phyloP scores from a whole-genome alignment of 192 early-diverging fungal species.

The Coemansia sp. region DNA sequence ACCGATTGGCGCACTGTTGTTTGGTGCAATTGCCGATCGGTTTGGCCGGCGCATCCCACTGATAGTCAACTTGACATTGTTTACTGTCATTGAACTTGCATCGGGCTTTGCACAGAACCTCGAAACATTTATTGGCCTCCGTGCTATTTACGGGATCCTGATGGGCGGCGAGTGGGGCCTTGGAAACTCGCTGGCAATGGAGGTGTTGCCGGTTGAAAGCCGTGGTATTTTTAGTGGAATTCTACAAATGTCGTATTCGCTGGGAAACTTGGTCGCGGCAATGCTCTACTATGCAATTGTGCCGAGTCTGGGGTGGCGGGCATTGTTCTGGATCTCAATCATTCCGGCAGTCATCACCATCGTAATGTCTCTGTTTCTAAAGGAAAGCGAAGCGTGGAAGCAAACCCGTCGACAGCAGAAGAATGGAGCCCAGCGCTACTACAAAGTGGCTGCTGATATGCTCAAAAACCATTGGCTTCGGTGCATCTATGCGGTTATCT shows the following conservation, averaged over 20 bases:
- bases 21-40: slow-evolving; percentile 66
- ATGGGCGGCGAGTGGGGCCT: slow-evolving; percentile 80
- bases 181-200: slow-evolving; percentile 70
- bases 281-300: slow-evolving; percentile 60
- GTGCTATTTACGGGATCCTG: slow-evolving; percentile 58
- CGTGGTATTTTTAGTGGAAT: slow-evolving; percentile 76
- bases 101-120: slow-evolving; percentile 67
- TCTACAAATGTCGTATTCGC: slow-evolving; percentile 70
- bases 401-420: slow-evolving; percentile 33
- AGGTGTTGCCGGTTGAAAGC: slow-evolving; percentile 63
- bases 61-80: slow-evolving; percentile 65
- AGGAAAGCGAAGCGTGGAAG: slow-evolving; percentile 61
- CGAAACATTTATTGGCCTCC: slow-evolving; percentile 60
- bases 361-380: slow-evolving; percentile 60
- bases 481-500: slow-evolving; percentile 52
- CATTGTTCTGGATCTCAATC: slow-evolving; percentile 67
- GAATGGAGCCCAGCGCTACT: slow-evolving; percentile 29
- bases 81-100: slow-evolving; percentile 60
- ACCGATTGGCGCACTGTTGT: slow-evolving; percentile 69
- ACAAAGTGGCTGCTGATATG: slow-evolving; percentile 39
- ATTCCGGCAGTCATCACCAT: slow-evolving; percentile 60
- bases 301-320: slow-evolving; percentile 62
- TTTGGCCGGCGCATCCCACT: slow-evolving; percentile 70
- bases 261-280: slow-evolving; percentile 66
- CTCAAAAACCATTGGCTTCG: slow-evolving; percentile 59